Evolutionary conservation across 495 filamentous ascomycete genomes (phyloP).

Genomic region (Xylaria nigripes): DNA sequence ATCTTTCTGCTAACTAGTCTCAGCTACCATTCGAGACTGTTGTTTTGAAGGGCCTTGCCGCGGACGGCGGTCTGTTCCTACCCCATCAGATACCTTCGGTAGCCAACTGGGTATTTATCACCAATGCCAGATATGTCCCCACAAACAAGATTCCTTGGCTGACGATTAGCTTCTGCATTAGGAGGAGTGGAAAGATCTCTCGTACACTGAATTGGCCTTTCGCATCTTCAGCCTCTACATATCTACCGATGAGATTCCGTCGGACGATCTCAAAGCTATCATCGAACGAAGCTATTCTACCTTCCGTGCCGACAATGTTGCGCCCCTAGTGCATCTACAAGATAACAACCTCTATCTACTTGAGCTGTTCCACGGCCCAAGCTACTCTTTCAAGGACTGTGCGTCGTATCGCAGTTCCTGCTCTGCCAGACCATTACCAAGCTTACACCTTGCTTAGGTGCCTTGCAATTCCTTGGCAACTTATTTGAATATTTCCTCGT

Average conservation of each 20-base stretch:
- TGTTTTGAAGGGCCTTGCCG: conserved; percentile 82
- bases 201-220: conserved; percentile 71
- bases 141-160: not conserved
- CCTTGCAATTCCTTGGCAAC: conserved; percentile 86
- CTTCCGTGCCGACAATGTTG: conserved; percentile 67
- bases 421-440: conserved; percentile 1
- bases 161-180: conserved; percentile 3
- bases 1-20: not conserved
- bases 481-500: conserved; percentile 93
- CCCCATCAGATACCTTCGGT: conserved; percentile 71
- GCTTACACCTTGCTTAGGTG: conserved; percentile 38
- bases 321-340: conserved; percentile 63
- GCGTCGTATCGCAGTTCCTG: not conserved
- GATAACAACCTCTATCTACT: conserved; percentile 73
- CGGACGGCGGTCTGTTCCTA: conserved; percentile 84
- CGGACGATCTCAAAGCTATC: conserved; percentile 69
- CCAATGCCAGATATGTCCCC: not conserved
- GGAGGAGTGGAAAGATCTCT: conserved; percentile 62
- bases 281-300: conserved; percentile 74
- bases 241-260: conserved; percentile 69
- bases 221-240: conserved; percentile 75
- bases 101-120: conserved; percentile 43
- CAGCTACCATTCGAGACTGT: conserved; percentile 87
- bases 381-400: conserved; percentile 83
- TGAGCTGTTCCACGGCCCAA: conserved; percentile 97